A percentile compares a stretch with the other conserved stretches of the same genome.
phyloP scores from a whole-genome alignment of 1,284 basidiomycete species.

The Ustilago lituana region DNA sequence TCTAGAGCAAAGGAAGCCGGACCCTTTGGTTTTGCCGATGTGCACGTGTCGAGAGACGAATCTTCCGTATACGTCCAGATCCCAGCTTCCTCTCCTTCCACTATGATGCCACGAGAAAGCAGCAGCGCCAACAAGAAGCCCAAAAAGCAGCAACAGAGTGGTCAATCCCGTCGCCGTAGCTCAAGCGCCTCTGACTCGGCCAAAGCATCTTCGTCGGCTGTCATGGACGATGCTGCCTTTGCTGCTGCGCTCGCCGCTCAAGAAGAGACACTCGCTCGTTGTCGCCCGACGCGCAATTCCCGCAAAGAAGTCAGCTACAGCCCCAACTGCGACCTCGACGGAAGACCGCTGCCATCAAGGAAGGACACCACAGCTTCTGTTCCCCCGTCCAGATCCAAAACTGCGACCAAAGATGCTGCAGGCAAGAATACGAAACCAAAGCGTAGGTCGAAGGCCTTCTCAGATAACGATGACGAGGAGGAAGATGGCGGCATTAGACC shows the following conservation, averaged over 20 bases:
- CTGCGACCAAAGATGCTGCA: not conserved
- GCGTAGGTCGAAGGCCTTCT: constrained; percentile 23
- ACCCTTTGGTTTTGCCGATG: not conserved
- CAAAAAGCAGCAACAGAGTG: constrained; percentile 18
- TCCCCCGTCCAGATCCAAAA: constrained; percentile 8
- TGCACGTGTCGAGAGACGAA: not conserved
- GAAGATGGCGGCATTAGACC: not conserved
- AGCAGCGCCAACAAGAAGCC: constrained; percentile 8
- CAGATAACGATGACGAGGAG: constrained; percentile 25
- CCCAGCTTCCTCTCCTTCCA: constrained; percentile 13
- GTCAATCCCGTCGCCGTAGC: constrained; percentile 2
- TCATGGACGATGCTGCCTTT: constrained; percentile 34
- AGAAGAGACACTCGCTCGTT: constrained; percentile 28
- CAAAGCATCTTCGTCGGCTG: not conserved
- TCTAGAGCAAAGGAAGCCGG: not conserved
- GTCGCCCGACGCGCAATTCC: constrained; percentile 21
- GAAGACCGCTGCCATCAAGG: constrained; percentile 17
- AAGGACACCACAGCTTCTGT: constrained; percentile 3
- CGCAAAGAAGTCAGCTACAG: constrained; percentile 35
- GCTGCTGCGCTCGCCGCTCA: constrained; percentile 35
- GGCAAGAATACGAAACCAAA: constrained; percentile 9
- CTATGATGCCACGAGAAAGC: constrained; percentile 1
- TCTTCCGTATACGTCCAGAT: constrained; percentile 27
- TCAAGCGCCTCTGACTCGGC: constrained; percentile 17
- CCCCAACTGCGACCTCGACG: constrained; percentile 36